phyloP scores from a whole-genome alignment of 805 yeast genomes.

The Ogataea thermomethanolica region DNA sequence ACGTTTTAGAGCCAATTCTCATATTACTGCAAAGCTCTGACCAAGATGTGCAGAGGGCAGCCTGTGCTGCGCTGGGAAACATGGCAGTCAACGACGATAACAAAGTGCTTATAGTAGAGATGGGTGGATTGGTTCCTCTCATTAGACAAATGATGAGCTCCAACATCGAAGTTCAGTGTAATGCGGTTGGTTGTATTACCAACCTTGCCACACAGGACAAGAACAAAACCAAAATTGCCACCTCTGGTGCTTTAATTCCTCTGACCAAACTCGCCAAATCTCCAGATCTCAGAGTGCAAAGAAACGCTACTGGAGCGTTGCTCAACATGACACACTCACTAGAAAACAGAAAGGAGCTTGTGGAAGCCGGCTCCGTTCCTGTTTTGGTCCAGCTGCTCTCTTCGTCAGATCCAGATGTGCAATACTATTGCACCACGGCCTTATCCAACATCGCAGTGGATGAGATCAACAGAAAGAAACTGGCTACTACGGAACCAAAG shows the following conservation, averaged over 20 bases:
- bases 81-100: constrained; percentile 95
- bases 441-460: constrained; percentile 96
- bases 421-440: constrained; percentile 97
- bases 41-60: constrained; percentile 95
- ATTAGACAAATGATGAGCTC: constrained; percentile 97
- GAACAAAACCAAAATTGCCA: constrained; percentile 92
- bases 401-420: constrained; percentile 92
- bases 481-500: constrained; percentile 89
- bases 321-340: constrained; percentile 97
- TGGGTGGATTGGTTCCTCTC: constrained; percentile 96
- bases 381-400: constrained; percentile 84
- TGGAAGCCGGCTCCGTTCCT: constrained; percentile 97
- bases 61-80: constrained; percentile 98
- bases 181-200: constrained; percentile 98
- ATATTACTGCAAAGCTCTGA: constrained; percentile 83
- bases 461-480: constrained; percentile 80
- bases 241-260: constrained; percentile 93
- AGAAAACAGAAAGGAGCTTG: constrained; percentile 94
- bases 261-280: constrained; percentile 92
- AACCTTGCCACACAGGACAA: constrained; percentile 97
- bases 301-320: constrained; percentile 98
- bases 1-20: constrained; percentile 89
- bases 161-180: constrained; percentile 97
- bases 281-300: constrained; percentile 91
- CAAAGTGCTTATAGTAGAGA: constrained; percentile 88